These are phyloP conservation scores for Achaetomium macrosporum DNA, from an alignment of 2,329 filamentous ascomycete species.

Conservation along the genomic window DNA sequence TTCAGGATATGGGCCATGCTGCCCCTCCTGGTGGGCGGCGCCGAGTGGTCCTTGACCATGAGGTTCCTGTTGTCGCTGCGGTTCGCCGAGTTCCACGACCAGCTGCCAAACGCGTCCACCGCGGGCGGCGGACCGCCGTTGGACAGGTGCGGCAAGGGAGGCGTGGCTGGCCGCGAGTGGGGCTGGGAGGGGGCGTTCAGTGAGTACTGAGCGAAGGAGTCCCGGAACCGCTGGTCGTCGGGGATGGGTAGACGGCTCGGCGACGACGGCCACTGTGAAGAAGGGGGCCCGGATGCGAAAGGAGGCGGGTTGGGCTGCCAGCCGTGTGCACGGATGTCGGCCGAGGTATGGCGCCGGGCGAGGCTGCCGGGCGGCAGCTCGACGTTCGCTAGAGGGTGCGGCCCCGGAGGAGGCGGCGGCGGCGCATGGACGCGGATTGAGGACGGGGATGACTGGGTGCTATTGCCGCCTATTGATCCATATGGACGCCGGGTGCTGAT, in stretches of 20 bases:
- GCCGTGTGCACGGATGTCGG: constrained; percentile 86
- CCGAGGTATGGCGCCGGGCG: constrained; percentile 65
- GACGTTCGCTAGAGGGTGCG: constrained; percentile 32
- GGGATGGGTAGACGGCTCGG: constrained; percentile 41
- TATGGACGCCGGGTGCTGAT: constrained; percentile 72
- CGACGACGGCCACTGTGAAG: constrained; percentile 49
- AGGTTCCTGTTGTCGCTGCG: constrained; percentile 46
- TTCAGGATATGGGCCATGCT: constrained; percentile 62
- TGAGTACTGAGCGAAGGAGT: constrained; percentile 53
- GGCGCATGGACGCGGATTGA: constrained; percentile 64
- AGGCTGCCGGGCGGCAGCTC: constrained; percentile 12
- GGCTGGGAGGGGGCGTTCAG: constrained; percentile 42
- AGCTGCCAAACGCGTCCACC: constrained; percentile 46
- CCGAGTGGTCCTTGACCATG: constrained; percentile 49
- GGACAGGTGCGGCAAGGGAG: constrained; percentile 45
- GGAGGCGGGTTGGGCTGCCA: constrained; percentile 61
- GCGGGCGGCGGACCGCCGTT: constrained; percentile 33
- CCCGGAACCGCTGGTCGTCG: constrained; percentile 51
- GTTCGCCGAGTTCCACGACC: constrained; percentile 51
- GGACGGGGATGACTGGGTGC: constrained; percentile 64
- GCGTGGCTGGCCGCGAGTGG: constrained; percentile 49
- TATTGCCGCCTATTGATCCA: constrained; percentile 73
- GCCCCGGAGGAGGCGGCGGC: constrained; percentile 50
- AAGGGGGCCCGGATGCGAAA: constrained; percentile 56
- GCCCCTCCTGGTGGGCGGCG: constrained; percentile 50